Percentiles rank a stretch among this genome's conserved stretches.
Evolutionary conservation across 345 rosid genomes (phyloP).

Genomic region (Salix udensis): DNA sequence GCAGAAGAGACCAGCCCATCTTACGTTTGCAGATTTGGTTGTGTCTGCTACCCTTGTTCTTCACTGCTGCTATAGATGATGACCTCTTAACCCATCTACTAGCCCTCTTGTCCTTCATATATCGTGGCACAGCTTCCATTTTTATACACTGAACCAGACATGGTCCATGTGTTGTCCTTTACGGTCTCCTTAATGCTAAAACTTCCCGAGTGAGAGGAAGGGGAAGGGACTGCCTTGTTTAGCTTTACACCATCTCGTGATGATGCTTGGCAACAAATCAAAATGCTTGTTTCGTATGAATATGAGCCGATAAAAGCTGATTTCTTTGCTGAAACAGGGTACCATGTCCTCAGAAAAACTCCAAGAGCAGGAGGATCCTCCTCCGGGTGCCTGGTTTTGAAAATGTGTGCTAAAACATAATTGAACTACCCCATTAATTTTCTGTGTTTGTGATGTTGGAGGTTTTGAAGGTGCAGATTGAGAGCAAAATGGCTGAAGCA

Average conservation of each 20-base stretch:
- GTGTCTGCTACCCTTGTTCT: background rate
- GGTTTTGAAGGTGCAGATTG: too few relatives aligned
- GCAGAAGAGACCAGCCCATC: background rate
- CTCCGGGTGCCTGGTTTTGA: background rate
- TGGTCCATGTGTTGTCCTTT: background rate
- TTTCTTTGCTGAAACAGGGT: background rate
- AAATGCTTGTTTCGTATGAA: background rate
- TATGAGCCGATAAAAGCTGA: background rate
- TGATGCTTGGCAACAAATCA: background rate
- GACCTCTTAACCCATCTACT: slow-evolving; percentile 1
- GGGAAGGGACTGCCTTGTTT: too few relatives aligned
- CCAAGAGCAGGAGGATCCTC: background rate
- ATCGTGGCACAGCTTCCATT: too few relatives aligned
- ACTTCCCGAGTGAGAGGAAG: too few relatives aligned
- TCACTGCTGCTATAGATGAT: background rate
- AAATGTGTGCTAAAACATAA: background rate
- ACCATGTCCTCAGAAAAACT: background rate
- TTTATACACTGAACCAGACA: background rate
- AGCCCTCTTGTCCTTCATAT: background rate
- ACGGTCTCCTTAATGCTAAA: background rate
- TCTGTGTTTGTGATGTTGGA: background rate
- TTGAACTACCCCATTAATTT: background rate
- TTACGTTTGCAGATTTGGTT: slow-evolving; percentile 2
- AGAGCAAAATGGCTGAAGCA: too few relatives aligned
- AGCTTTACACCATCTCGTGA: background rate